Percentiles rank a stretch among this genome's conserved stretches.
These are phyloP conservation scores for Podospora conica DNA, from an alignment of 495 filamentous ascomycete genomes.

Conservation along the genomic window DNA sequence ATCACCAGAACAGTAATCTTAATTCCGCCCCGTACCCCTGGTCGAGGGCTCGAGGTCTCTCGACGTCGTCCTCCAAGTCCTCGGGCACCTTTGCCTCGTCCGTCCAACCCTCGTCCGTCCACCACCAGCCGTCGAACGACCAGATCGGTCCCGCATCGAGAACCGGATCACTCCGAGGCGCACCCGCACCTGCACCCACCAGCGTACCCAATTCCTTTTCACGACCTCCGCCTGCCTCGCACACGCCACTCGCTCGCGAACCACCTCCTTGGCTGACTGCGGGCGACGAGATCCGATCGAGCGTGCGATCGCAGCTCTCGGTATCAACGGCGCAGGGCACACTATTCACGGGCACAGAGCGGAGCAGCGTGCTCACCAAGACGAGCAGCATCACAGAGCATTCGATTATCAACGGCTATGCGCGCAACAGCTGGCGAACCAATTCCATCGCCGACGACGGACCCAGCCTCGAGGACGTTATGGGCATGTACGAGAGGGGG, in stretches of 20 bases:
- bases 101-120: slow-evolving; percentile 35
- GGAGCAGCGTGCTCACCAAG: slow-evolving; percentile 75
- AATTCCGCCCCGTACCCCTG: slow-evolving; percentile 21
- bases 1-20: slow-evolving; percentile 14
- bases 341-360: slow-evolving; percentile 71
- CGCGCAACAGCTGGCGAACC: slow-evolving; percentile 43
- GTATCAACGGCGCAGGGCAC: slow-evolving; percentile 63
- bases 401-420: slow-evolving; percentile 45
- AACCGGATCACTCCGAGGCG: slow-evolving; percentile 18
- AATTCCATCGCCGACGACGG: slow-evolving; percentile 58
- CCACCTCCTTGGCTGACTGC: slow-evolving; percentile 34
- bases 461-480: slow-evolving; percentile 86
- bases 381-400: slow-evolving; percentile 61
- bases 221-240: slow-evolving; percentile 11
- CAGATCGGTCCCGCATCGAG: slow-evolving; percentile 15
- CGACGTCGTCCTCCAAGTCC: slow-evolving; percentile 42
- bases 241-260: slow-evolving; percentile 29
- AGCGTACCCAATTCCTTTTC: slow-evolving; percentile 8
- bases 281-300: slow-evolving; percentile 57
- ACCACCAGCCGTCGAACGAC: slow-evolving; percentile 30
- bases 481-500: slow-evolving; percentile 86
- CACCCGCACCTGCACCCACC: slow-evolving; percentile 17
- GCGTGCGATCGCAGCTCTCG: slow-evolving; percentile 61
- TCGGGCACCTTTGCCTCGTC: slow-evolving; percentile 40
- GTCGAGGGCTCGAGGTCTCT: slow-evolving; percentile 38